Conservation (phyloP, 306 rosid genomes). For the Fragaria nilgerrensis region DNA sequence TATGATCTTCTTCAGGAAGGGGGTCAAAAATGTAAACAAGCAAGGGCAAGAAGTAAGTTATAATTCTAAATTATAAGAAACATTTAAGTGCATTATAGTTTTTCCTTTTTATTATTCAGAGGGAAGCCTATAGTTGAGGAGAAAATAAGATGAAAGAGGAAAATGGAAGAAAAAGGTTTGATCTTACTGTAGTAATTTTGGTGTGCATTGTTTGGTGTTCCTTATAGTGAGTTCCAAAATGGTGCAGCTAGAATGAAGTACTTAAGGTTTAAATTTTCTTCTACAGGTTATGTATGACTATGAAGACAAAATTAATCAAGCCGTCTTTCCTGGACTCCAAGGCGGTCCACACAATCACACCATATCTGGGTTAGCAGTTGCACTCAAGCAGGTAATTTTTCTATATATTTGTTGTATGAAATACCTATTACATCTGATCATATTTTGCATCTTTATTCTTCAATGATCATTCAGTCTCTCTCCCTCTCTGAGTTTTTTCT, state of each 20-base stretch:
- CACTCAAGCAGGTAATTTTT: conserved; percentile 71
- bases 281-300: conserved; percentile 66
- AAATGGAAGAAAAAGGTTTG: not conserved
- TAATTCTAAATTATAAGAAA: conserved; percentile 5
- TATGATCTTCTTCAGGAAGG: conserved; percentile 93
- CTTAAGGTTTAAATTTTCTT: conserved; percentile 25
- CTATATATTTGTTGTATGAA: conserved; percentile 17
- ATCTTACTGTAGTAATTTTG: not conserved
- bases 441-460: not conserved
- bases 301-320: conserved; percentile 85
- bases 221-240: conserved; percentile 19
- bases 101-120: too few species aligned
- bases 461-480: not conserved
- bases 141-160: conserved; percentile 3
- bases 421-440: conserved; percentile 1
- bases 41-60: conserved; percentile 87
- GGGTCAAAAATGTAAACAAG: conserved; percentile 80
- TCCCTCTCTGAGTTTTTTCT: not conserved
- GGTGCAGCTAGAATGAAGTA: conserved; percentile 19
- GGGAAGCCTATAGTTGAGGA: not conserved
- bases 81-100: not conserved
- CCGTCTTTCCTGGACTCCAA: conserved; percentile 96
- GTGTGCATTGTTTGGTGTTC: not conserved
- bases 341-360: conserved; percentile 98
- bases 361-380: conserved; percentile 81